phyloP scores from a whole-genome alignment of 2,329 filamentous ascomycete species.

The Claviceps digitariae region DNA sequence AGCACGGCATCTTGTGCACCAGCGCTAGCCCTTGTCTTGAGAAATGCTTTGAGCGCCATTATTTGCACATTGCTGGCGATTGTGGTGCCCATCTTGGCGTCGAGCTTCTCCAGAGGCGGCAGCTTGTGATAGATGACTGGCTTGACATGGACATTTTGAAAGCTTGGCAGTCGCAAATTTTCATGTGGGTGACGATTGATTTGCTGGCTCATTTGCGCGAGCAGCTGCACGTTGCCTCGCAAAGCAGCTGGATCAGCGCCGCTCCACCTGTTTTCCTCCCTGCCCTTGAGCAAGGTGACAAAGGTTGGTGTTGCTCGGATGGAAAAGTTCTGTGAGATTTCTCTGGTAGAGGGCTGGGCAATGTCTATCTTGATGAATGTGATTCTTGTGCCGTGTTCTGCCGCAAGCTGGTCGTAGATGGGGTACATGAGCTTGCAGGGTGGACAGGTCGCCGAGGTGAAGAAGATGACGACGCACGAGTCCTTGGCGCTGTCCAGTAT shows the following conservation, averaged over 20 bases:
- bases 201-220: constrained; percentile 63
- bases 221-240: constrained; percentile 55
- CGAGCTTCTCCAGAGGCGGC: constrained; percentile 70
- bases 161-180: constrained; percentile 53
- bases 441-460: constrained; percentile 75
- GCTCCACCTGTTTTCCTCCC: constrained; percentile 66
- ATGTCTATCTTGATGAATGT: constrained; percentile 76
- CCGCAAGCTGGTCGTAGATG: constrained; percentile 65
- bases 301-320: constrained; percentile 79
- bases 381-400: constrained; percentile 53
- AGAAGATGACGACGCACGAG: constrained; percentile 74
- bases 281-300: constrained; percentile 65
- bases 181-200: constrained; percentile 56
- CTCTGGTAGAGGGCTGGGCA: constrained; percentile 46
- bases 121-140: constrained; percentile 64
- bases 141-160: constrained; percentile 49
- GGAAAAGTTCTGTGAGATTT: constrained; percentile 49
- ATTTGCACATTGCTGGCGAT: constrained; percentile 46
- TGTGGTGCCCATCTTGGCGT: constrained; percentile 57
- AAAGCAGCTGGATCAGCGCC: constrained; percentile 60
- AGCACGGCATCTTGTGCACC: constrained; percentile 54
- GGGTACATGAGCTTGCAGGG: constrained; percentile 79
- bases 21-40: constrained; percentile 45
- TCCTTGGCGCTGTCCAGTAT: constrained; percentile 43
- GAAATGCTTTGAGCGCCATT: constrained; percentile 52